Evolutionary conservation across 768 basidiomycete genomes (phyloP), one percentile per base, ranked within the genome.

Genomic region (Cystofilobasidium bisporidii): DNA sequence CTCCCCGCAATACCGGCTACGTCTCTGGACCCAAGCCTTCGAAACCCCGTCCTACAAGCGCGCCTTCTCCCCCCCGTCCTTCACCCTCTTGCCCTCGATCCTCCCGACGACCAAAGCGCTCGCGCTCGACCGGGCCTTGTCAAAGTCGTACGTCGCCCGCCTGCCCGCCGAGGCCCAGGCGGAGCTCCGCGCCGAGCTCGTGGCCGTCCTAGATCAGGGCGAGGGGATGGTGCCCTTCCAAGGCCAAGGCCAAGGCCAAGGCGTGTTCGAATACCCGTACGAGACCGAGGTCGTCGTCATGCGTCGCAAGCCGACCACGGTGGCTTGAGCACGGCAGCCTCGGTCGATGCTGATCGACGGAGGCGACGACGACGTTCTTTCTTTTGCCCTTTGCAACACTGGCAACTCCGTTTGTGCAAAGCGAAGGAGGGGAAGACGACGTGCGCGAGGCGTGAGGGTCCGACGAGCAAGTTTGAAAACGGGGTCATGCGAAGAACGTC

Each of bases 221-320:
- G 53, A 56, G 28, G 53, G 53, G 12, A 56, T 56, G 53, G 6
- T 1, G 9, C 53, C 10, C 9, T 32, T 56, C 28, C 9, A 56
- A 3, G 53, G 53, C 53, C 9, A 8, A 4, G 10, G 53, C 3
- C 28, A 17, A 32, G 10, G 28, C 15, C 24, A 18, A 55, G 26
- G 10, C 26, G 14, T 48, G 47, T 56, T 56, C 30, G 20, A 32
- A 30, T 56, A 56, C n/a, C 53, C 53, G 12, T 56, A 56, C 30
- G 12, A 28, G 28, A 56, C 53, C 28, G 53, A 56, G 28, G 53
- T 56, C 11, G 53, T 56, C 53, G 30, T 56, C 53, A 56, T 56
- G 53, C 53, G 53, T 1, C 48, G 48, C 48, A 50, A 24, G 26
- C n/a, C n/a, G n/a, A n/a, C n/a, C n/a, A n/a, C n/a, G n/a, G 22